Evolutionary conservation across 106 monocot species (phyloP).

Genomic region (Acanthochlamys bracteata): DNA sequence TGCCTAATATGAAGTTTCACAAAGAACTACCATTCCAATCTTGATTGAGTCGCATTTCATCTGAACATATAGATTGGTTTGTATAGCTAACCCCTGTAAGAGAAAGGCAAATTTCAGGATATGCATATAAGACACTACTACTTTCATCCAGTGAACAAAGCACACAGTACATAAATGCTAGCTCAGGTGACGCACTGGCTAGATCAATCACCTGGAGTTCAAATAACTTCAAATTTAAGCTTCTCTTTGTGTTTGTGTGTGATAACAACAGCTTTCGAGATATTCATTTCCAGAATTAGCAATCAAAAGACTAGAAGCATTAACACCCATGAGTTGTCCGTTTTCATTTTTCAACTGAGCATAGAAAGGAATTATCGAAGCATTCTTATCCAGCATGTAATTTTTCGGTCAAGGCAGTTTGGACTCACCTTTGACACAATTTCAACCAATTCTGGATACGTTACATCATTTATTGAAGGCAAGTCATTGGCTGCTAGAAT

Average conservation of each 20-base stretch:
- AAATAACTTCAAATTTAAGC: neutral
- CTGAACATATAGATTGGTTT: slow-evolving; percentile 81
- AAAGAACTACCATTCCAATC: slow-evolving; percentile 74
- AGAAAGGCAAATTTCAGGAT: neutral
- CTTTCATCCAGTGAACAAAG: neutral
- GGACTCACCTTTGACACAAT: slow-evolving; percentile 47
- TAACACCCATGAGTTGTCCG: slow-evolving; percentile 70
- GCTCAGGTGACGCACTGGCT: slow-evolving; percentile 66
- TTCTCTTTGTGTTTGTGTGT: neutral
- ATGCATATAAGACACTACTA: neutral
- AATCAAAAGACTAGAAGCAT: slow-evolving; percentile 69
- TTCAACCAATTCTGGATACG: slow-evolving; percentile 50
- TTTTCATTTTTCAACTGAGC: slow-evolving; percentile 94
- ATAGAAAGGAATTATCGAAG: slow-evolving; percentile 10
- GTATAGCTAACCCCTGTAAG: slow-evolving; percentile 58
- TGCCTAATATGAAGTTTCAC: neutral
- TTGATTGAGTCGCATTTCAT: slow-evolving; percentile 96
- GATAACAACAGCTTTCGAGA: neutral
- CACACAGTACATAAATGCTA: slow-evolving; percentile 46
- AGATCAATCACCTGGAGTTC: slow-evolving; percentile 79
- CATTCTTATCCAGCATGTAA: neutral
- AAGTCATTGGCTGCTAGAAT: slow-evolving; percentile 73
- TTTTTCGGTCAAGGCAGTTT: neutral
- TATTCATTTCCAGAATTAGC: slow-evolving; percentile 92
- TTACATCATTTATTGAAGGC: slow-evolving; percentile 79